These are phyloP conservation scores for Groenewaldozyma salmanticensis DNA, from an alignment of 805 yeast species.

Conservation along the genomic window DNA sequence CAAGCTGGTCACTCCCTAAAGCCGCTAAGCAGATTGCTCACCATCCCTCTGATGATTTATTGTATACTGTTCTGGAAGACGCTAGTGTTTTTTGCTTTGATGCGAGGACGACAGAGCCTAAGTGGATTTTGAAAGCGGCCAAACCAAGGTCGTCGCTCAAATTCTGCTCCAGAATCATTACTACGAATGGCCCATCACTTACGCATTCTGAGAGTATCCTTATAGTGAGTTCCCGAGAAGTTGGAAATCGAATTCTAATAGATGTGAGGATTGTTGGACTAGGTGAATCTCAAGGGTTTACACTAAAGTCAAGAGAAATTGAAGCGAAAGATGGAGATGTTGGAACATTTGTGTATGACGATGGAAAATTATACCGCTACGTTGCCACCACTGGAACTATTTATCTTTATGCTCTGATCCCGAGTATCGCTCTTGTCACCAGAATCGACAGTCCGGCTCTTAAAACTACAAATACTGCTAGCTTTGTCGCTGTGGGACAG, in stretches of 20 bases:
- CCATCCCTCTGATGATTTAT: not conserved
- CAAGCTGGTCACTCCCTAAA: not conserved
- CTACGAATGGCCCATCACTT: too few relatives aligned
- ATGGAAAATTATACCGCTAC: not conserved
- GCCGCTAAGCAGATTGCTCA: not conserved
- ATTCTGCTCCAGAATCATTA: too few relatives aligned
- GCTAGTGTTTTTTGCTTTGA: not conserved
- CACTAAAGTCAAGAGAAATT: not conserved
- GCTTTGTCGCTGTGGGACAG: too few relatives aligned
- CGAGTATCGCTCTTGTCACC: not conserved
- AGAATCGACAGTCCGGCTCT: too few relatives aligned
- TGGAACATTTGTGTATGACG: not conserved
- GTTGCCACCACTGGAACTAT: not conserved
- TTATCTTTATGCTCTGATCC: not conserved
- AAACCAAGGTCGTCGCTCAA: not conserved
- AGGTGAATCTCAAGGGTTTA: not conserved
- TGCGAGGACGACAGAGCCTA: not conserved
- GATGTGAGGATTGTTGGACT: not conserved
- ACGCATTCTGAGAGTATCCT: too few relatives aligned
- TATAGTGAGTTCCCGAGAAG: not conserved
- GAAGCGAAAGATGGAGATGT: not conserved
- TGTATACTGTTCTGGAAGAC: not conserved
- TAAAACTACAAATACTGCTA: too few relatives aligned
- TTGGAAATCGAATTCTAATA: not conserved
- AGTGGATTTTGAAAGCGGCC: not conserved